phyloP scores from a whole-genome alignment of 768 basidiomycete genomes.

The Leccinum variicolor region DNA sequence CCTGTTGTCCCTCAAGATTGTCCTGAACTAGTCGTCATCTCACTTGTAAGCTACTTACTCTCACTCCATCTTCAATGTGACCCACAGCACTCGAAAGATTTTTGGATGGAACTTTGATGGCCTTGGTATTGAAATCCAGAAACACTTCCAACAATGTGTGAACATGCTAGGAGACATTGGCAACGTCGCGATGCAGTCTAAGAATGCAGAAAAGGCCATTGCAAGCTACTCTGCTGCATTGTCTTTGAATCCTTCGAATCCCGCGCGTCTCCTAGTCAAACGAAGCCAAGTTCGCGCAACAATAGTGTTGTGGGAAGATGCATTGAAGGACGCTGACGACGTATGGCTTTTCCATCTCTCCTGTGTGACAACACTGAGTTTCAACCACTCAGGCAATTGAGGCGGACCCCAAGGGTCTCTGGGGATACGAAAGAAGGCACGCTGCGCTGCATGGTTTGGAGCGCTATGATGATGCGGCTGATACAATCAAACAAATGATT shows the following conservation, averaged over 20 bases:
- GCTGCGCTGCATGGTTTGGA: not conserved
- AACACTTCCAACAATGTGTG: not conserved
- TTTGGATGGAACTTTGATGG: constrained; percentile 14
- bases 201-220: not conserved
- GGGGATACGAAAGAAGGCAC: constrained; percentile 3
- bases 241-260: not conserved
- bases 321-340: constrained; percentile 2
- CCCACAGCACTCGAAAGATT: not conserved
- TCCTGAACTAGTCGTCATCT: constrained; percentile 1
- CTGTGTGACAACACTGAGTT: not conserved
- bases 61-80: not conserved
- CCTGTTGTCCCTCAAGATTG: not conserved
- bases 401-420: not conserved
- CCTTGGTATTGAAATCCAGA: not conserved
- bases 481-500: not conserved
- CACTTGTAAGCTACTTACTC: constrained; percentile 1
- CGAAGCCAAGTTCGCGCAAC: constrained; percentile 1
- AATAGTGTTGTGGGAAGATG: not conserved
- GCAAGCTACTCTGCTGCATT: too few relatives aligned
- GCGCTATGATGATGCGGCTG: not conserved
- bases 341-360: too few relatives aligned
- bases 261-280: constrained; percentile 1
- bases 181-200: not conserved
- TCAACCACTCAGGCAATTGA: not conserved
- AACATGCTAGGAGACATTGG: not conserved